These are phyloP conservation scores for Laguncularia racemosa DNA, from an alignment of 345 rosid species.

Conservation along the genomic window DNA sequence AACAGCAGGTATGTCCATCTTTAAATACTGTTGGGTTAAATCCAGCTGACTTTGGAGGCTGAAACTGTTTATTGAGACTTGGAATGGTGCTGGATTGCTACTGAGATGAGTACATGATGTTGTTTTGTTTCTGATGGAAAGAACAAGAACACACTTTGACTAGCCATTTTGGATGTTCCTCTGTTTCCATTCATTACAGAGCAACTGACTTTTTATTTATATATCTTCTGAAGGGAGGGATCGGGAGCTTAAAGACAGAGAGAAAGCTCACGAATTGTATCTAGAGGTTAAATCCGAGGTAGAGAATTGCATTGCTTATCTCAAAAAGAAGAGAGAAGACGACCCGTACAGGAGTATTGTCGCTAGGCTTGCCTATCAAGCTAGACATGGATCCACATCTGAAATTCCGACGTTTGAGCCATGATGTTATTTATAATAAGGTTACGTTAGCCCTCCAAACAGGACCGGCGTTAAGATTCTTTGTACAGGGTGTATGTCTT, in stretches of 20 bases:
- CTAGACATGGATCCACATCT: conserved; percentile 35
- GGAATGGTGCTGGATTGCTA: too few species aligned
- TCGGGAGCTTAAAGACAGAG: conserved; percentile 38
- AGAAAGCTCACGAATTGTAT: conserved; percentile 54
- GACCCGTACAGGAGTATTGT: conserved; percentile 61
- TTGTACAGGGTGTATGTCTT: too few species aligned
- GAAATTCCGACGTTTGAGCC: conserved; percentile 59
- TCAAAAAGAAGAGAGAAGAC: conserved; percentile 53
- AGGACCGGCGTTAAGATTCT: neutral
- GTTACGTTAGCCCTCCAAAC: neutral
- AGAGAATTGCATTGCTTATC: conserved; percentile 37
- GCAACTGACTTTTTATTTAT: neutral
- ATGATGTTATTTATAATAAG: conserved; percentile 10
- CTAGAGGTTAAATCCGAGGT: conserved; percentile 57
- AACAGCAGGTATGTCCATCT: conserved; percentile 38
- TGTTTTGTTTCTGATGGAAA: too few species aligned
- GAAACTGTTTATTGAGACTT: neutral
- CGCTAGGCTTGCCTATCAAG: conserved; percentile 40
- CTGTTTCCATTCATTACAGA: too few species aligned
- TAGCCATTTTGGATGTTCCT: too few species aligned
- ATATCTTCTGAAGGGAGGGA: conserved; percentile 33
- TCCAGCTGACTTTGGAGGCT: neutral
- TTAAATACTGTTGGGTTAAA: neutral
- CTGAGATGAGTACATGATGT: too few species aligned
- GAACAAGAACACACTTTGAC: too few species aligned